phyloP scores from a whole-genome alignment of 1,284 basidiomycete genomes.

The Stygiomarasmius scandens region DNA sequence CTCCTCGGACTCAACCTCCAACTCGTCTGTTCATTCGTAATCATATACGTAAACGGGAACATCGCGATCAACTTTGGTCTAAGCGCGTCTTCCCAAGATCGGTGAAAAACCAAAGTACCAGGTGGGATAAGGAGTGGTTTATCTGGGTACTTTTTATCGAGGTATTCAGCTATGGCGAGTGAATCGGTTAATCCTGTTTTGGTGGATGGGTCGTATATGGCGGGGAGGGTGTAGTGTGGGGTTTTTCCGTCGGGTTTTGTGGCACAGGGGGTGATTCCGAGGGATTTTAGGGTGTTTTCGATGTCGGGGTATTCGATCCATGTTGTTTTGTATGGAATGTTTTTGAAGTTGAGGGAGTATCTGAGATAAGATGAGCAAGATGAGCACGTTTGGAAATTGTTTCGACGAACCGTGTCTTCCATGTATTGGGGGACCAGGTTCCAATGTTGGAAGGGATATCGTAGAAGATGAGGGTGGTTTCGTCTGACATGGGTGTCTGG shows the following conservation, averaged over 20 bases:
- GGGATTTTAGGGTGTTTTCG: slow-evolving; percentile 28
- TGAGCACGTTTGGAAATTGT: background rate
- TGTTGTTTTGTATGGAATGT: no score
- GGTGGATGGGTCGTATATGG: slow-evolving; percentile 31
- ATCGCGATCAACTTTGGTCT: slow-evolving; percentile 18
- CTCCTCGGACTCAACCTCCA: slow-evolving; percentile 33
- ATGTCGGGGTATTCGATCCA: slow-evolving; percentile 47
- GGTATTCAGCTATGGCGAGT: slow-evolving; percentile 44
- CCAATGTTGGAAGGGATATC: slow-evolving; percentile 4
- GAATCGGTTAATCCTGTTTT: slow-evolving; percentile 41
- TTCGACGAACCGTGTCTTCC: slow-evolving; percentile 6
- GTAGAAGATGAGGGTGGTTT: slow-evolving; percentile 10
- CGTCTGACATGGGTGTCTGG: no score
- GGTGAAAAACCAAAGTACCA: slow-evolving; percentile 32
- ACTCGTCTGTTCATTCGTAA: slow-evolving; percentile 12
- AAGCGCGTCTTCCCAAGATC: slow-evolving; percentile 30
- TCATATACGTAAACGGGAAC: no score
- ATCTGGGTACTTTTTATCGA: slow-evolving; percentile 47
- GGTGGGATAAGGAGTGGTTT: slow-evolving; percentile 29
- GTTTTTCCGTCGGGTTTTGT: slow-evolving; percentile 26
- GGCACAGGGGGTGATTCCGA: slow-evolving; percentile 33
- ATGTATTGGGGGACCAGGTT: slow-evolving; percentile 9
- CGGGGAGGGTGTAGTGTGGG: slow-evolving; percentile 24
- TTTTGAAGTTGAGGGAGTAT: slow-evolving; percentile 39
- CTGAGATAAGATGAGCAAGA: slow-evolving; percentile 15